Evolutionary conservation across 176 grass and related monocot species (phyloP), one percentile per base, ranked within the genome.

Genomic region (Raddia distichophylla): DNA sequence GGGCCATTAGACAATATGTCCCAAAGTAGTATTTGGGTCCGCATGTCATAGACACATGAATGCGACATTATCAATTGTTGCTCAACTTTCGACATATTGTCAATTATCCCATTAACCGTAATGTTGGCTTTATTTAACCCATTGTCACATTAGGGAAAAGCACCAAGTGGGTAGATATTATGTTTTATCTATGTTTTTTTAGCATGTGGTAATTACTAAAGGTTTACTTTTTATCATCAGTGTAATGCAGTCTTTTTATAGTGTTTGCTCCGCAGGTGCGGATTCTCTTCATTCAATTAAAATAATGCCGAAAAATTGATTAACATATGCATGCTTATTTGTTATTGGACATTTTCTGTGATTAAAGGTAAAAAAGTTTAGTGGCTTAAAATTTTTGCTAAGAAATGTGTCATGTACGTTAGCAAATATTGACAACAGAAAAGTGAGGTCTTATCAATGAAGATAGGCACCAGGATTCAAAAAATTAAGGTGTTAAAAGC

Each of bases 341-440:
- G 5, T n/a, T 65, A 32, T 10, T 53, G 22, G 5, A 75, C 13
- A 81, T 6, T 42, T 67, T 67, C 11, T n/a, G 73, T 61, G 47
- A 15, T 62, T 56, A 10, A 60, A 12, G 12, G 64, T 69, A 56
- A 57, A 33, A 71, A 82, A 70, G 11, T 20, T 11, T 48, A 63
- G 15, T 67, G 6, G 34, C 55, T 5, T 8, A 27, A 67, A 67
- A 57, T 18, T 2, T 49, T 18, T 76, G 47, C 8, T 12, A 14
- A 72, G 15, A 22, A 37, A 12, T 73, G 16, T 73, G 5, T 5
- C 69, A 43, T 7, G 40, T 74, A 47, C 74, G 3, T 71, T 63
- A 54, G 19, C 18, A 69, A 68, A 69, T 76, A 32, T 66, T 81
- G 20, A 60, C 18, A 67, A 40, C 76, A 79, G 33, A 63, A 63